Evolutionary conservation across 148 eudicot genomes (phyloP).

Genomic region (Rhododendron henanense): DNA sequence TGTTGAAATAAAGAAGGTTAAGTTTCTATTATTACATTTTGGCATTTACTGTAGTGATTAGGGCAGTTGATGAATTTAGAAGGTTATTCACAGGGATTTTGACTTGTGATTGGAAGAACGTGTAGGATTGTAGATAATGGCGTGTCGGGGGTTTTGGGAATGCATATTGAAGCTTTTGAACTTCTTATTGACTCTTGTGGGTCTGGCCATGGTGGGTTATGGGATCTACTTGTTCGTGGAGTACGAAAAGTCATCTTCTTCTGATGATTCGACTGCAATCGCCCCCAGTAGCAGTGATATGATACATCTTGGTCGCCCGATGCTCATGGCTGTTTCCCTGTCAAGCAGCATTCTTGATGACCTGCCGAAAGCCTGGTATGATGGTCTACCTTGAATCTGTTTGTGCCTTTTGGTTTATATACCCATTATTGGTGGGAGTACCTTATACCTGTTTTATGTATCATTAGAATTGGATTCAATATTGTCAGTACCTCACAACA

Average conservation of each 20-base stretch:
- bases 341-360: conserved; percentile 57
- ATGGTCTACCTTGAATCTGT: neutral
- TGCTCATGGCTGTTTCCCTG: conserved; percentile 62
- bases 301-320: conserved; percentile 77
- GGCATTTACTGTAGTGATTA: neutral
- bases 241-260: conserved; percentile 44
- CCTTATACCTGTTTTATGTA: neutral
- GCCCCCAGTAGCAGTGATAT: conserved; percentile 29
- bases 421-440: neutral
- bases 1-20: neutral
- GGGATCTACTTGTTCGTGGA: conserved; percentile 88
- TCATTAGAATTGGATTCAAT: neutral
- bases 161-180: conserved; percentile 80
- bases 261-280: conserved; percentile 6
- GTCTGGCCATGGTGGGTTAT: conserved; percentile 82
- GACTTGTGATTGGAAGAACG: neutral
- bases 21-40: neutral
- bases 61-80: conserved; percentile 7
- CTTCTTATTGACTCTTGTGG: conserved; percentile 68
- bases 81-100: neutral
- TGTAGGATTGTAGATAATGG: conserved; percentile 45
- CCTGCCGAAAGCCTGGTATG: conserved; percentile 88
- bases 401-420: neutral
- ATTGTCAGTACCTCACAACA: neutral
- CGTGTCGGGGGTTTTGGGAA: conserved; percentile 80